phyloP scores from a whole-genome alignment of 179 eudicot species.

The Camellia oleifera region DNA sequence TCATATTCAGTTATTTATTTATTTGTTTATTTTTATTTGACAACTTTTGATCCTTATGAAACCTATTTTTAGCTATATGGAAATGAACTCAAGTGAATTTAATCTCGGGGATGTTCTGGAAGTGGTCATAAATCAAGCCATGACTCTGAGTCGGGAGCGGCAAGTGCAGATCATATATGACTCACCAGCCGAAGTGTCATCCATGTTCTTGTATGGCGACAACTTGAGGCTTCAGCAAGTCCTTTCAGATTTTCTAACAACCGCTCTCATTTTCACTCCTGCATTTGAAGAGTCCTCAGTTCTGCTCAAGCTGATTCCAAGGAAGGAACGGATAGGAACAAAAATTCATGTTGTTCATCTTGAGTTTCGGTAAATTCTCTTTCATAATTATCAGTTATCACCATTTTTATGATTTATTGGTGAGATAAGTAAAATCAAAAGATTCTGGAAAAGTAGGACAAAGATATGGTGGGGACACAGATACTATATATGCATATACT shows the following conservation, averaged over 20 bases:
- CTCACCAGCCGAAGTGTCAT: conserved; percentile 53
- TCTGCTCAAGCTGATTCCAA: conserved; percentile 44
- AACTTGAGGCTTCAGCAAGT: conserved; percentile 87
- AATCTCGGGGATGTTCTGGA: conserved; percentile 68
- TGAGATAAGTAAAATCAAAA: conserved; percentile 1
- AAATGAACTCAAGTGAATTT: conserved; percentile 49
- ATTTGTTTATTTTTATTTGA: background rate
- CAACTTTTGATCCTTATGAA: conserved; percentile 19
- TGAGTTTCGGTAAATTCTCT: conserved; percentile 62
- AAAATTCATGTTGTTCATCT: conserved; percentile 70
- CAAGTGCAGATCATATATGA: conserved; percentile 57
- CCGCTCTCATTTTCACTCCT: conserved; percentile 64
- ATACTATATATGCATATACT: background rate
- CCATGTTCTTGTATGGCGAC: conserved; percentile 66
- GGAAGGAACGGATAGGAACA: conserved; percentile 55
- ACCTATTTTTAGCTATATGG: conserved; percentile 59
- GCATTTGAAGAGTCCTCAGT: conserved; percentile 60
- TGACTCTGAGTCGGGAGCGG: conserved; percentile 58
- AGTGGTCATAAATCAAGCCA: conserved; percentile 74
- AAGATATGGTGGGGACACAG: background rate
- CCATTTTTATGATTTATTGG: background rate
- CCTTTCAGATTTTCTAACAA: conserved; percentile 70
- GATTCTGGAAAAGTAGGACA: background rate
- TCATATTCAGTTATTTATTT: background rate
- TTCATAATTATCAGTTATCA: background rate